Percentiles rank a stretch among this genome's conserved stretches.
phyloP scores from a whole-genome alignment of 140 eudicot species.

The Ambrosia hybrid region DNA sequence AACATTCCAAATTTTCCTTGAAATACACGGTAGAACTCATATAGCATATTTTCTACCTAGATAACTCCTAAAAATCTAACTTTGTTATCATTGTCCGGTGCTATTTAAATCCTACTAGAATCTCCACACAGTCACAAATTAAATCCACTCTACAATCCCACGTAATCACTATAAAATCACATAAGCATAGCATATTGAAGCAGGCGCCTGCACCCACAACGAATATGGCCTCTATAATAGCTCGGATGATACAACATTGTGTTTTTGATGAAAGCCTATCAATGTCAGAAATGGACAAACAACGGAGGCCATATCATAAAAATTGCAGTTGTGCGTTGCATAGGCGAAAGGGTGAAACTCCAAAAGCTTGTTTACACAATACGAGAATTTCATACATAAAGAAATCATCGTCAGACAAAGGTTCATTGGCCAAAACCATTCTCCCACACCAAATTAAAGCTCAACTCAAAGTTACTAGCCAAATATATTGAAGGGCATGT shows the following conservation, averaged over 20 bases:
- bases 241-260: conserved; percentile 11
- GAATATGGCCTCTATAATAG: conserved; percentile 1
- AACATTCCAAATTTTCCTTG: background rate
- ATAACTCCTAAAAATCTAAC: background rate
- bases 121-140: background rate
- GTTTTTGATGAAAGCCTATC: conserved; percentile 39
- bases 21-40: background rate
- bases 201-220: too few relatives aligned
- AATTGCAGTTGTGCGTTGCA: conserved; percentile 17
- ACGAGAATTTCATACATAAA: conserved; percentile 24
- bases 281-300: conserved; percentile 23
- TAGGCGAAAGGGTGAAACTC: conserved; percentile 16
- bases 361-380: conserved; percentile 26
- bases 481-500: background rate
- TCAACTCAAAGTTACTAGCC: background rate
- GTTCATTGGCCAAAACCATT: background rate
- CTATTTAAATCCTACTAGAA: background rate
- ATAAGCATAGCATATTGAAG: background rate
- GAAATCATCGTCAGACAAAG: conserved; percentile 24
- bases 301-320: conserved; percentile 35
- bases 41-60: background rate
- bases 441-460: background rate
- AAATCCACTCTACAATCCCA: background rate
- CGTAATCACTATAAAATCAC: background rate
- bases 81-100: background rate